These are phyloP conservation scores for Periconia digitata DNA, from an alignment of 2,329 filamentous ascomycete species.

Conservation along the genomic window DNA sequence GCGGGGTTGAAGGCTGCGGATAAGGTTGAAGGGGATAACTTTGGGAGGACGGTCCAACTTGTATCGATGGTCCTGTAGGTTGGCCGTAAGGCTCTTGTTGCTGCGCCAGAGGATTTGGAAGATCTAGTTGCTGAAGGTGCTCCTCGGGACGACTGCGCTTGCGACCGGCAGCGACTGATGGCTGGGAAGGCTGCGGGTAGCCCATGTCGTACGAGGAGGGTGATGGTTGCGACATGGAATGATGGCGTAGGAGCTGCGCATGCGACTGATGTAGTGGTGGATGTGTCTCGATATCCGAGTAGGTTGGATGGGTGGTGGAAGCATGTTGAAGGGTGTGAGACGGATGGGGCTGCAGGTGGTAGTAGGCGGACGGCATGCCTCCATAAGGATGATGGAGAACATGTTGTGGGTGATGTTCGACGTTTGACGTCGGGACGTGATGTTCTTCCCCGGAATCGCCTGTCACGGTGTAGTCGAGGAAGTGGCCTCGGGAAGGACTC, in stretches of 20 bases:
- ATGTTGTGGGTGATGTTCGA: constrained; percentile 44
- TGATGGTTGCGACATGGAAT: constrained; percentile 40
- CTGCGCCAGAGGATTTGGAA: constrained; percentile 44
- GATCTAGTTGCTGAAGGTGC: constrained; percentile 40
- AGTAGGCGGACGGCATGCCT: constrained; percentile 34
- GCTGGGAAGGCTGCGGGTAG: constrained; percentile 34
- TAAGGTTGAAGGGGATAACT: constrained; percentile 41
- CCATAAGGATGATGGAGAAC: constrained; percentile 40
- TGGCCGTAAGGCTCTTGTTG: constrained; percentile 39
- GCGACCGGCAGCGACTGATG: constrained; percentile 27
- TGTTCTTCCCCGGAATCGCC: constrained; percentile 47
- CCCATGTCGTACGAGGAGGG: constrained; percentile 41
- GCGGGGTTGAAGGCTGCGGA: constrained; percentile 27
- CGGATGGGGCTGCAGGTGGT: constrained; percentile 41
- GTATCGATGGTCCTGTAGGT: constrained; percentile 36
- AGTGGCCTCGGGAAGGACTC: constrained; percentile 50
- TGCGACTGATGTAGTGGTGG: constrained; percentile 36
- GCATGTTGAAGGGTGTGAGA: constrained; percentile 44
- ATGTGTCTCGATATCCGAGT: constrained; percentile 44
- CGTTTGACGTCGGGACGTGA: constrained; percentile 45
- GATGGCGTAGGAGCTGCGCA: constrained; percentile 35
- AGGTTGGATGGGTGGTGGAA: constrained; percentile 37
- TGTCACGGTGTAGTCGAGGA: constrained; percentile 50
- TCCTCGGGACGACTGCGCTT: constrained; percentile 51
- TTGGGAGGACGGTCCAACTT: constrained; percentile 43